phyloP scores from a whole-genome alignment of 768 basidiomycete genomes.

The Lactarius psammicola region DNA sequence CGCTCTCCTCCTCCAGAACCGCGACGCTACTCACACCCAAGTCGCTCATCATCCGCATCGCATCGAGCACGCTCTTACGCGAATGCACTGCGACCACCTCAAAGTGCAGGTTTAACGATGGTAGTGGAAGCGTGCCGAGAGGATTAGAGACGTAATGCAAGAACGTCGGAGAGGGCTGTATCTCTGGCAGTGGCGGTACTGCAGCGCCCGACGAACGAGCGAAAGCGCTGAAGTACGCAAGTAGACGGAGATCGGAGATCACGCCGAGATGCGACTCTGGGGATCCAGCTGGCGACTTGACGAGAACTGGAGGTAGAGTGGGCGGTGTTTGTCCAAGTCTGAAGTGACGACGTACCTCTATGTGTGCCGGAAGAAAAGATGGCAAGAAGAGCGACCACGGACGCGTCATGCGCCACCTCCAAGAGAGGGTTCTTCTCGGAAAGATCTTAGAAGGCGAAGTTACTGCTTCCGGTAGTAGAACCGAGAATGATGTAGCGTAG shows the following conservation, averaged over 20 bases:
- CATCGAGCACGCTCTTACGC: slow-evolving; percentile 64
- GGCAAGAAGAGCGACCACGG: slow-evolving; percentile 57
- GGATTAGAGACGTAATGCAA: slow-evolving; percentile 51
- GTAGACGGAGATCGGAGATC: slow-evolving; percentile 71
- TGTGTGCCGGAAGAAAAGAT: slow-evolving; percentile 72
- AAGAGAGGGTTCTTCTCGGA: slow-evolving; percentile 84
- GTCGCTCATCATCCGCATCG: slow-evolving; percentile 84
- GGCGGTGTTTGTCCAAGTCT: neutral
- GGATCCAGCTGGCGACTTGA: slow-evolving; percentile 46
- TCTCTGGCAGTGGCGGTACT: slow-evolving; percentile 9
- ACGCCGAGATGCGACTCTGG: slow-evolving; percentile 58
- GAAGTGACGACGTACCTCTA: slow-evolving; percentile 47
- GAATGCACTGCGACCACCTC: slow-evolving; percentile 64
- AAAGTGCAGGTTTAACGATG: slow-evolving; percentile 60
- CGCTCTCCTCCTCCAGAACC: slow-evolving; percentile 63
- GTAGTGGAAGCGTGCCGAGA: slow-evolving; percentile 55
- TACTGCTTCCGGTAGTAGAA: neutral
- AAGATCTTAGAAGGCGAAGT: slow-evolving; percentile 49
- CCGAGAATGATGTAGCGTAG: slow-evolving; percentile 11
- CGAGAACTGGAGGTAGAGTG: slow-evolving; percentile 45
- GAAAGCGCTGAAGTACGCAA: slow-evolving; percentile 59
- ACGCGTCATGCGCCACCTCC: slow-evolving; percentile 59
- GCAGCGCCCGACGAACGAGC: slow-evolving; percentile 41
- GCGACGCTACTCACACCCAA: slow-evolving; percentile 83
- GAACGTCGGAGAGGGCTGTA: slow-evolving; percentile 30